Conservation (phyloP, 2,329 filamentous ascomycete genomes). For the Coleophoma eucalyptorum region DNA sequence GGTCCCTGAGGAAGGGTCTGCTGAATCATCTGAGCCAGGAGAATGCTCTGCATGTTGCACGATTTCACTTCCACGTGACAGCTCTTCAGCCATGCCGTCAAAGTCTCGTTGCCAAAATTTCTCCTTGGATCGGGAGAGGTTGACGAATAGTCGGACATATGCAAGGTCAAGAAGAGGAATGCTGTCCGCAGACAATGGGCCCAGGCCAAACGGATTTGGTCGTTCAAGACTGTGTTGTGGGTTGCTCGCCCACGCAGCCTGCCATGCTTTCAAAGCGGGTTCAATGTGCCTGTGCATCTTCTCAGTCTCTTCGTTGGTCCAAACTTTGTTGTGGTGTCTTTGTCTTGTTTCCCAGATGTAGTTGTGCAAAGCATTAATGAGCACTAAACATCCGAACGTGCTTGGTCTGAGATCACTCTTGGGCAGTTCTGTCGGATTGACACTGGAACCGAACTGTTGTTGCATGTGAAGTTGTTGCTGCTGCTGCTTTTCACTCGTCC, state of each 20-base stretch:
- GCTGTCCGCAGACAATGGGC: conserved; percentile 83
- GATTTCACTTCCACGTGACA: conserved; percentile 73
- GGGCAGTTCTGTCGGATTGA: conserved; percentile 43
- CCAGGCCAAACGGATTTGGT: conserved; percentile 77
- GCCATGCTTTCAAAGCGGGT: conserved; percentile 90
- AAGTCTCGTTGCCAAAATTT: conserved; percentile 93
- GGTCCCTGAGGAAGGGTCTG: conserved; percentile 36
- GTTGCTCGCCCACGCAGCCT: conserved; percentile 85
- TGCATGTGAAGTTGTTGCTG: conserved; percentile 58
- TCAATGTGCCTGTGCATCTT: conserved; percentile 96
- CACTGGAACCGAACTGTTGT: conserved; percentile 45
- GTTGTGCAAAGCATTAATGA: conserved; percentile 94
- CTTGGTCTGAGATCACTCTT: conserved; percentile 72
- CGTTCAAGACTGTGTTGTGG: conserved; percentile 79
- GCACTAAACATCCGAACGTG: conserved; percentile 84
- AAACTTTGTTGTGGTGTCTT: conserved; percentile 80
- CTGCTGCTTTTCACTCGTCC: conserved; percentile 63
- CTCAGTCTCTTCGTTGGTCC: conserved; percentile 90
- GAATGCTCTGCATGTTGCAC: conserved; percentile 68
- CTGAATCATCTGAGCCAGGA: conserved; percentile 39
- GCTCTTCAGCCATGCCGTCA: conserved; percentile 84
- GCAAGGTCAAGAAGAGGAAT: conserved; percentile 89
- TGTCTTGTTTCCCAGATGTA: conserved; percentile 98
- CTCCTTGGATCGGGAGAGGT: conserved; percentile 87
- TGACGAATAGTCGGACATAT: conserved; percentile 89